These are phyloP conservation scores for Biscogniauxia mediterranea DNA, from an alignment of 2,329 filamentous ascomycete genomes.

Conservation along the genomic window DNA sequence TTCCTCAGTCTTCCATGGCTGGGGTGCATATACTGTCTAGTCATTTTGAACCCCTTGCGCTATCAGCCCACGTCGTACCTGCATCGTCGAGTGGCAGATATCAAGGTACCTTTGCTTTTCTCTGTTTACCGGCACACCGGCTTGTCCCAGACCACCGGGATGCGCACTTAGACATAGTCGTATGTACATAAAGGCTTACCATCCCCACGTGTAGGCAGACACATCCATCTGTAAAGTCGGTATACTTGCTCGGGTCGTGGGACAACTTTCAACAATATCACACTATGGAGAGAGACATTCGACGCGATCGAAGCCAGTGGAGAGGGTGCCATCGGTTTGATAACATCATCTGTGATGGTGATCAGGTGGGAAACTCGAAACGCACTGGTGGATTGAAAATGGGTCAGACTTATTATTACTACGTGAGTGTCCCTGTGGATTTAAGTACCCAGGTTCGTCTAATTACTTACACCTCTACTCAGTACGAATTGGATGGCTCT, in stretches of 20 bases:
- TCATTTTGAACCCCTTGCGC: constrained; percentile 22
- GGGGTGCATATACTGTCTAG: constrained; percentile 21
- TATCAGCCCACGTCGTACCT: constrained; percentile 6
- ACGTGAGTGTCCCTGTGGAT: constrained; percentile 55
- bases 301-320: constrained; percentile 76
- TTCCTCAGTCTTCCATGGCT: constrained; percentile 1
- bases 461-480: constrained; percentile 8
- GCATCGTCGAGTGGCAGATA: constrained; percentile 18
- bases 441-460: constrained; percentile 3
- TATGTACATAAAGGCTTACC: constrained; percentile 25
- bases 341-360: constrained; percentile 80
- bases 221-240: constrained; percentile 60
- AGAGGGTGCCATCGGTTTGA: constrained; percentile 83
- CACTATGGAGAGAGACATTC: constrained; percentile 75
- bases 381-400: constrained; percentile 83
- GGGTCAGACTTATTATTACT: constrained; percentile 94
- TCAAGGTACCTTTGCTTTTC: constrained; percentile 17
- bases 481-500: constrained; percentile 83
- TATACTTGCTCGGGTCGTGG: constrained; percentile 88
- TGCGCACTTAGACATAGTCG: constrained; percentile 3
- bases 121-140: constrained; percentile 7
- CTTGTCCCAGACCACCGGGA: constrained; percentile 12
- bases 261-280: constrained; percentile 85
- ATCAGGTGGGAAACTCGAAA: constrained; percentile 50
- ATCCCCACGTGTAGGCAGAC: constrained; percentile 49